A percentile compares a stretch with the other conserved stretches of the same genome.
These are phyloP conservation scores for Hygrocybe coccinea DNA, from an alignment of 768 basidiomycete species.

Conservation along the genomic window DNA sequence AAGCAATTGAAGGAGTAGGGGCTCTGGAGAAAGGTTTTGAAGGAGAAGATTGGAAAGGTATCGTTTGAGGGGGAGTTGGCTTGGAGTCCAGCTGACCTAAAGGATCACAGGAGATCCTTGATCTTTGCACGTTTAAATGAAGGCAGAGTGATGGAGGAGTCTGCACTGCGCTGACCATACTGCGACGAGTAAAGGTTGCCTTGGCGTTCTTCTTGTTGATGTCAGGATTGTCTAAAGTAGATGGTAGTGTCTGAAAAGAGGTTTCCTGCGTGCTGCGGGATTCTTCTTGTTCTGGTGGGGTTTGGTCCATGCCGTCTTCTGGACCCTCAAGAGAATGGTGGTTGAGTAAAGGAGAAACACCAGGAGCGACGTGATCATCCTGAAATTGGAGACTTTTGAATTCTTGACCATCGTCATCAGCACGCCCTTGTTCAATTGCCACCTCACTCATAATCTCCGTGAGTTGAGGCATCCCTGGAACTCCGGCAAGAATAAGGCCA, in stretches of 20 bases:
- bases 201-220: no score
- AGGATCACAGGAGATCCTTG: conserved; percentile 67
- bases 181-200: conserved; percentile 29
- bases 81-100: conserved; percentile 61
- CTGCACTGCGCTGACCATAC: conserved; percentile 59
- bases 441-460: conserved; percentile 74
- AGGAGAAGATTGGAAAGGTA: conserved; percentile 69
- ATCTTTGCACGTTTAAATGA: conserved; percentile 48
- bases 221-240: background rate
- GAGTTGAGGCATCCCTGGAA: conserved; percentile 70
- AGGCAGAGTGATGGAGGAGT: conserved; percentile 71
- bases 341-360: conserved; percentile 17
- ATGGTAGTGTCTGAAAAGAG: background rate
- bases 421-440: conserved; percentile 84
- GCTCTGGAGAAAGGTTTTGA: conserved; percentile 50
- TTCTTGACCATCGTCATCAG: conserved; percentile 54
- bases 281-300: conserved; percentile 12
- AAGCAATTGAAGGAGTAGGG: conserved; percentile 41
- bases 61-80: conserved; percentile 25
- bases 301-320: conserved; percentile 27
- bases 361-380: conserved; percentile 40
- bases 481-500: conserved; percentile 72
- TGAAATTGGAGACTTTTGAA: conserved; percentile 46
- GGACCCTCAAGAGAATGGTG: conserved; percentile 32
- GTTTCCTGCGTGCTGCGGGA: background rate